Evolutionary conservation across 2,329 filamentous ascomycete species (phyloP), one percentile per base, ranked within the genome.

Genomic region (Tetracladium maxilliforme): DNA sequence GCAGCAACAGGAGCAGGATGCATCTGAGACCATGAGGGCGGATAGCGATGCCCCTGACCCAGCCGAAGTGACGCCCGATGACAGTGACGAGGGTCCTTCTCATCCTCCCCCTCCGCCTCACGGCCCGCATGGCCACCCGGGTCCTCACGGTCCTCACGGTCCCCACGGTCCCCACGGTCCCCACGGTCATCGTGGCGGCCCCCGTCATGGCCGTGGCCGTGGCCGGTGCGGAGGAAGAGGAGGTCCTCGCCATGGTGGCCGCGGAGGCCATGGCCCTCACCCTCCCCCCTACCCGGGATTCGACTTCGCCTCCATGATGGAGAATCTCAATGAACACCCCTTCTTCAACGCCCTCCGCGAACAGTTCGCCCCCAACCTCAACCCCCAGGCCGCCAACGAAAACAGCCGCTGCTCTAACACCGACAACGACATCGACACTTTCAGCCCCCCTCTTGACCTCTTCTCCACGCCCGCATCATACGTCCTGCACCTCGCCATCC

Each of bases 401-500:
- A 12, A 18, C 18, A 9, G 23, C 23, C n/a, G 28, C 17, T 14
- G 30, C 27, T 10, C 37, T 36, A 27, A 27, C 29, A 26, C 37
- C 37, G 31, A 28, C 15, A 33, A 37, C 18, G 37, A 39, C 12
- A 41, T 41, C 19, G 49, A 54, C 26, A 45, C 56, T 30, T 77
- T 80, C 47, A 47, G 49, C 5, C 76, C 77, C 1, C 70, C 75
- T n/a, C 56, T 74, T 28, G 82, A 92, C 44, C 54, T 86, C 34
- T 90, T 87, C 56, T 67, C 76, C 44, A 77, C 73, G 5, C 50
- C 68, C 6, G 50, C 54, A 16, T 51, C 68, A 10, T 84, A 72
- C 44, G 55, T 83, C 21, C 52, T 90, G 7, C 80, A 90, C 47
- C 43, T 70, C 23, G 74, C 79, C 2, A 61, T 92, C 0, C 79